These are phyloP conservation scores for Sclerospora graminicola DNA, from an alignment of 352 stramenopile genomes.

Conservation along the genomic window DNA sequence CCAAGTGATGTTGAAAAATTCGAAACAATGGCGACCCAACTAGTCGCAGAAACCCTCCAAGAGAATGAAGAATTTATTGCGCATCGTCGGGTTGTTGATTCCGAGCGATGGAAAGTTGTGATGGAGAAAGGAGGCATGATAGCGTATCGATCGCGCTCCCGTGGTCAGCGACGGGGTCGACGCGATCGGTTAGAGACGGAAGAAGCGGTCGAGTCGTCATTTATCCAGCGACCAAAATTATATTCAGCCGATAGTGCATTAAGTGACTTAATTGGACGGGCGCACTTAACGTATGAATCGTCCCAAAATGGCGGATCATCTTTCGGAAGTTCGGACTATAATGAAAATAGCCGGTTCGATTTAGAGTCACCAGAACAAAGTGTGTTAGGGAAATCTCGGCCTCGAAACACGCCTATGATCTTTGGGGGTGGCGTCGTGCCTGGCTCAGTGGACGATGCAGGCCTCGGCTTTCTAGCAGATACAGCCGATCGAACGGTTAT, in stretches of 20 bases:
- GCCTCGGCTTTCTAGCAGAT: conserved; percentile 23
- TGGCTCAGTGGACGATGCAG: conserved; percentile 24
- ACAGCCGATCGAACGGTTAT: conserved; percentile 20
- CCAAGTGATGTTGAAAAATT: conserved; percentile 12
- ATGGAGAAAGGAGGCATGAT: conserved; percentile 18
- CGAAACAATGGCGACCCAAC: conserved; percentile 15
- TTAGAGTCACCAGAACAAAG: conserved; percentile 16
- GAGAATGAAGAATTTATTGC: conserved; percentile 20
- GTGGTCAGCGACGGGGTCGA: conserved; percentile 1
- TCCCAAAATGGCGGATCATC: conserved; percentile 11
- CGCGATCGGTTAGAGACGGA: conserved; percentile 11
- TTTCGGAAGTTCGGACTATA: conserved; percentile 7
- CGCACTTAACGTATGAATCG: conserved; percentile 13
- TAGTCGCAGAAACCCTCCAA: conserved; percentile 25
- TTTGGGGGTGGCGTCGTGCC: conserved; percentile 19
- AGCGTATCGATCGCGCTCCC: conserved; percentile 14
- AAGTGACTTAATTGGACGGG: conserved; percentile 13
- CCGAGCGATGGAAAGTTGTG: conserved; percentile 21
- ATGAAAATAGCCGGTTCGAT: conserved; percentile 9
- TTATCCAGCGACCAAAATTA: conserved; percentile 20
- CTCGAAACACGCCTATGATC: conserved; percentile 14
- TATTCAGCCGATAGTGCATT: conserved; percentile 20
- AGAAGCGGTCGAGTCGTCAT: conserved; percentile 14
- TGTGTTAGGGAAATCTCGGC: conserved; percentile 15
- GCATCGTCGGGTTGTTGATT: conserved; percentile 7